Evolutionary conservation across 148 eudicot genomes (phyloP).

Genomic region (Vaccinium myrtillus): DNA sequence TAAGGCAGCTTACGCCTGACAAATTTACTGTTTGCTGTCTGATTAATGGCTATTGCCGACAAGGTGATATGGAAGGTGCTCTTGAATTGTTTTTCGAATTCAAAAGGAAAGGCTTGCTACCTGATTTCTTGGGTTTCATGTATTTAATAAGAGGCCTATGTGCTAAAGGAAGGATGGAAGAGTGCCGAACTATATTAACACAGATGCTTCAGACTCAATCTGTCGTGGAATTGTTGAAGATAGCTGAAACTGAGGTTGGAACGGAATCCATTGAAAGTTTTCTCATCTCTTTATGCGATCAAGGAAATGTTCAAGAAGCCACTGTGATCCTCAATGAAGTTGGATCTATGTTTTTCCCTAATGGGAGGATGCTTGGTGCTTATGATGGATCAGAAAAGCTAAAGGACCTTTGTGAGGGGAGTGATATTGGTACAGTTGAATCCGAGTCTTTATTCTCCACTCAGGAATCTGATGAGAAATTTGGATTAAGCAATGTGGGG

Average conservation of each 20-base stretch:
- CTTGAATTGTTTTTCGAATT: conserved; percentile 51
- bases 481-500: conserved; percentile 3
- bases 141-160: conserved; percentile 67
- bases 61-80: conserved; percentile 85
- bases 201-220: conserved; percentile 79
- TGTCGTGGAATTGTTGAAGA: conserved; percentile 43
- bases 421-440: conserved; percentile 8
- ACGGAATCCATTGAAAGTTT: conserved; percentile 56
- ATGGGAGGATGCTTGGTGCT: conserved; percentile 25
- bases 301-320: conserved; percentile 69
- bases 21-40: conserved; percentile 72
- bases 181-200: conserved; percentile 65
- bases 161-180: conserved; percentile 95
- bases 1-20: conserved; percentile 54
- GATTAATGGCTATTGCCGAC: conserved; percentile 57
- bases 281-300: conserved; percentile 67
- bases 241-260: conserved; percentile 49
- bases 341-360: conserved; percentile 53
- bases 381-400: conserved; percentile 19
- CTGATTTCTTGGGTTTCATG: conserved; percentile 81
- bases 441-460: conserved; percentile 16
- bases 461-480: conserved; percentile 10
- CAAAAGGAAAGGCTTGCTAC: conserved; percentile 47
- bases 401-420: conserved; percentile 21
- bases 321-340: conserved; percentile 73